A percentile compares a stretch with the other conserved stretches of the same genome.
Evolutionary conservation across 306 rosid genomes (phyloP).

Genomic region (Acacia acuminata): DNA sequence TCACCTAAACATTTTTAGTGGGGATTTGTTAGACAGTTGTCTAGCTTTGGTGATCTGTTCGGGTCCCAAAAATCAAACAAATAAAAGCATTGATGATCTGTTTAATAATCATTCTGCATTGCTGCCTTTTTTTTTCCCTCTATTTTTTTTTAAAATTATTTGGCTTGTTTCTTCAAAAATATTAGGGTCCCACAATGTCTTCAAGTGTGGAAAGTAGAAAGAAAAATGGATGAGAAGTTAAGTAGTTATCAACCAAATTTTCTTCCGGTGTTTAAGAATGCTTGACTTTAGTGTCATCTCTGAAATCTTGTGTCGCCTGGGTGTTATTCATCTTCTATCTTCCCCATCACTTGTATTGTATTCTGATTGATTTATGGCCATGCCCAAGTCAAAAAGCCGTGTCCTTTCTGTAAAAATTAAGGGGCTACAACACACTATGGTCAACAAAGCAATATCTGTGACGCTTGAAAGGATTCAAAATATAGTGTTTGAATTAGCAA

Average conservation of each 20-base stretch:
- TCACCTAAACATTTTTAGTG: neutral
- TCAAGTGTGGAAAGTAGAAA: neutral
- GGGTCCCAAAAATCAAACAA: neutral
- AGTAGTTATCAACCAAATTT: neutral
- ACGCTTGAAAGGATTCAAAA: too few relatives aligned
- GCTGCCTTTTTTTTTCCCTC: neutral
- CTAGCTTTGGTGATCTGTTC: neutral
- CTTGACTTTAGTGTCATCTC: neutral
- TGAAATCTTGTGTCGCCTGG: neutral
- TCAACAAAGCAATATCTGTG: too few relatives aligned
- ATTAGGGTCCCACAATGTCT: neutral
- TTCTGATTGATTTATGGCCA: neutral
- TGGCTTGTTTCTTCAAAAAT: neutral
- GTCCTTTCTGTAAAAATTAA: neutral
- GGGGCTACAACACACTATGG: neutral
- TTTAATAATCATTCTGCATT: neutral
- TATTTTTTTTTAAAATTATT: neutral
- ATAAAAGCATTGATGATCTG: neutral
- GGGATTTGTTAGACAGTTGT: conserved; percentile 11
- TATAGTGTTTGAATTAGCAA: too few relatives aligned
- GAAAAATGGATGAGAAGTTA: too few relatives aligned
- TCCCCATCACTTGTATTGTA: neutral
- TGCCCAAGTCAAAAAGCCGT: neutral
- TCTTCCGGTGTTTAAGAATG: neutral
- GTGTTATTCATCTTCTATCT: neutral